These are phyloP conservation scores for Mycena citricolor DNA, from an alignment of 1,284 basidiomycete genomes.

Conservation along the genomic window DNA sequence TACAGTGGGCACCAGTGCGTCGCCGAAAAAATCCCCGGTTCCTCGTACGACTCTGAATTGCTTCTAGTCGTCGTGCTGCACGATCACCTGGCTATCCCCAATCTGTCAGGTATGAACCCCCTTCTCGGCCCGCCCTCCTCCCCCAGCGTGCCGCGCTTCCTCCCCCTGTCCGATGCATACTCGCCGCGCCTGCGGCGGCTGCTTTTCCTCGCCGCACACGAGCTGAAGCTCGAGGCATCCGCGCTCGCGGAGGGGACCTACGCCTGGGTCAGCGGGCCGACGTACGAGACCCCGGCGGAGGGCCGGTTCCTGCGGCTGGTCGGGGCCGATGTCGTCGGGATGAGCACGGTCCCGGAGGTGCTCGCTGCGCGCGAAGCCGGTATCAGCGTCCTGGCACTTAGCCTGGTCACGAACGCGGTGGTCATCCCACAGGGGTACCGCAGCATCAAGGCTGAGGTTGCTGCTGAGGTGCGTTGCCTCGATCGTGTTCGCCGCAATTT, in stretches of 20 bases:
- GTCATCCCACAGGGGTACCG: slow-evolving; percentile 69
- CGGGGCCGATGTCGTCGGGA: slow-evolving; percentile 83
- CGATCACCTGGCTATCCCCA: slow-evolving; percentile 81
- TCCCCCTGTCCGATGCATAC: slow-evolving; percentile 80
- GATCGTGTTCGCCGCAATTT: not conserved
- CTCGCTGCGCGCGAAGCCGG: slow-evolving; percentile 76
- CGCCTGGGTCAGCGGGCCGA: slow-evolving; percentile 83
- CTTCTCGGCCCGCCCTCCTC: slow-evolving; percentile 68
- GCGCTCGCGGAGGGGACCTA: slow-evolving; percentile 76
- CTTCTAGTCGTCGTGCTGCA: slow-evolving; percentile 72
- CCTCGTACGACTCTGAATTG: slow-evolving; percentile 6
- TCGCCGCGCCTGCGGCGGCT: slow-evolving; percentile 65
- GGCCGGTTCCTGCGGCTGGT: slow-evolving; percentile 70
- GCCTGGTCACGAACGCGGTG: slow-evolving; percentile 81
- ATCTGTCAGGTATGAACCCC: slow-evolving; percentile 75
- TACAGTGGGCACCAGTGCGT: slow-evolving; percentile 78
- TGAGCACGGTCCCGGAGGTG: slow-evolving; percentile 92
- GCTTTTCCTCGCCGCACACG: slow-evolving; percentile 66
- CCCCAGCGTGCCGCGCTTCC: slow-evolving; percentile 62
- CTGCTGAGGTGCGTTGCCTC: slow-evolving; percentile 62
- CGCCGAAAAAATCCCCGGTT: not conserved
- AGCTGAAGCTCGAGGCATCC: slow-evolving; percentile 43
- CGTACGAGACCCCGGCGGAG: slow-evolving; percentile 83
- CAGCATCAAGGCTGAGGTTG: slow-evolving; percentile 71
- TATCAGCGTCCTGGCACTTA: slow-evolving; percentile 72